Conservation (phyloP, 2,329 filamentous ascomycete species). For the Cladosporium phlei region DNA sequence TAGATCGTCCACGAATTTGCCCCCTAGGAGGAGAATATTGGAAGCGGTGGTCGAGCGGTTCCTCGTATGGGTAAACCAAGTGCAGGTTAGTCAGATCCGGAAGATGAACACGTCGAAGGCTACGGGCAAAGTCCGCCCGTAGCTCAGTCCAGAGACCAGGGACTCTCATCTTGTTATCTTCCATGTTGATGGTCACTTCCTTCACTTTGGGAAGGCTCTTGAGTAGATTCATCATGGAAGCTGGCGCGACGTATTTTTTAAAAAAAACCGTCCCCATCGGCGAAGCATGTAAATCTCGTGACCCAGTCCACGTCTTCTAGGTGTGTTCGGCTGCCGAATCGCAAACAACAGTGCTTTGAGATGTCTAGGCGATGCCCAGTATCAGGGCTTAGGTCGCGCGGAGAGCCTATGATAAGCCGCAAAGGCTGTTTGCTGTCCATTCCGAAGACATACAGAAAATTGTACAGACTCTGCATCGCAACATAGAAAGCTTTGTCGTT, state of each 20-base stretch:
- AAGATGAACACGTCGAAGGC: not conserved
- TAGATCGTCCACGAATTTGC: no score
- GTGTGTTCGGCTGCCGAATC: no score
- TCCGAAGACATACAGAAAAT: no score
- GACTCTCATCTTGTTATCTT: not conserved
- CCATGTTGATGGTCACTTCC: not conserved
- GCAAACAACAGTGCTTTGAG: no score
- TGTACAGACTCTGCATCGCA: not conserved
- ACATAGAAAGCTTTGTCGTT: not conserved
- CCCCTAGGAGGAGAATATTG: no score
- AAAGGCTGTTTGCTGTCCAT: no score
- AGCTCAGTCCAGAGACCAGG: not conserved
- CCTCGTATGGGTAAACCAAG: not conserved
- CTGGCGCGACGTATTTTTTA: not conserved
- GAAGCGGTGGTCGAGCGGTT: not conserved
- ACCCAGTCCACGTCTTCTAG: no score
- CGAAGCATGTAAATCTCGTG: no score
- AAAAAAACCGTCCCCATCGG: no score
- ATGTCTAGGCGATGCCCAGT: no score
- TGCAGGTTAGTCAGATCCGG: not conserved
- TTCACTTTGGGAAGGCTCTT: not conserved
- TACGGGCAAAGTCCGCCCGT: not conserved
- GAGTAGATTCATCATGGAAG: not conserved
- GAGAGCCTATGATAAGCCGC: no score
- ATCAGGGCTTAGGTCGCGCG: no score